These are phyloP conservation scores for Geranium incanum DNA, from an alignment of 441 rosid species.

Conservation along the genomic window DNA sequence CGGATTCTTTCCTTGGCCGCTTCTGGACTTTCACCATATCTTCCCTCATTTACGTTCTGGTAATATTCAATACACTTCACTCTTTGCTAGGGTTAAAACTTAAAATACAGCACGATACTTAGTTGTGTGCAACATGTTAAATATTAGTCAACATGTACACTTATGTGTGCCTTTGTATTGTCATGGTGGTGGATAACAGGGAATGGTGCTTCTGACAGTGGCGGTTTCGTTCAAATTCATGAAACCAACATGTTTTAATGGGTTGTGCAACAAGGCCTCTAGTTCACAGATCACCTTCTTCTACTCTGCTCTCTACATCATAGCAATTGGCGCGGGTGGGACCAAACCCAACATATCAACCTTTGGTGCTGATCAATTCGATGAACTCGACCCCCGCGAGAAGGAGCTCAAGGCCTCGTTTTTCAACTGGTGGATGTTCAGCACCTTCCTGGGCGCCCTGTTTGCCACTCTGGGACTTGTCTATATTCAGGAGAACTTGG, in stretches of 20 bases:
- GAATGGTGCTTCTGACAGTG: constrained; percentile 59
- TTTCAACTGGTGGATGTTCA: constrained; percentile 98
- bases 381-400: constrained; percentile 63
- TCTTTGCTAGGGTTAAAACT: too few species aligned
- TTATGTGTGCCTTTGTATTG: neutral
- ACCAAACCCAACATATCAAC: constrained; percentile 92
- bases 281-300: constrained; percentile 50
- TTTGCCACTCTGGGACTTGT: constrained; percentile 72
- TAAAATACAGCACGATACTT: too few species aligned
- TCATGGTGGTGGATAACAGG: constrained; percentile 31
- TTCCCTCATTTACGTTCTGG: constrained; percentile 46
- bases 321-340: constrained; percentile 79
- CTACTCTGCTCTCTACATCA: constrained; percentile 59
- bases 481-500: constrained; percentile 85
- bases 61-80: constrained; percentile 14
- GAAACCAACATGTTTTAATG: constrained; percentile 55
- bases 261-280: constrained; percentile 48
- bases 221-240: constrained; percentile 61
- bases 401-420: constrained; percentile 68
- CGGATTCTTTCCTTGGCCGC: constrained; percentile 78
- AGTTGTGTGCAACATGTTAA: too few species aligned
- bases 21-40: constrained; percentile 64
- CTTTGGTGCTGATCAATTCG: constrained; percentile 85
- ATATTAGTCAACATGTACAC: too few species aligned
- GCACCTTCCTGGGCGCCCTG: constrained; percentile 84